Evolutionary conservation across 805 yeast genomes (phyloP), one percentile per base, ranked within the genome.

Genomic region (Zygotorulaspora sp.): DNA sequence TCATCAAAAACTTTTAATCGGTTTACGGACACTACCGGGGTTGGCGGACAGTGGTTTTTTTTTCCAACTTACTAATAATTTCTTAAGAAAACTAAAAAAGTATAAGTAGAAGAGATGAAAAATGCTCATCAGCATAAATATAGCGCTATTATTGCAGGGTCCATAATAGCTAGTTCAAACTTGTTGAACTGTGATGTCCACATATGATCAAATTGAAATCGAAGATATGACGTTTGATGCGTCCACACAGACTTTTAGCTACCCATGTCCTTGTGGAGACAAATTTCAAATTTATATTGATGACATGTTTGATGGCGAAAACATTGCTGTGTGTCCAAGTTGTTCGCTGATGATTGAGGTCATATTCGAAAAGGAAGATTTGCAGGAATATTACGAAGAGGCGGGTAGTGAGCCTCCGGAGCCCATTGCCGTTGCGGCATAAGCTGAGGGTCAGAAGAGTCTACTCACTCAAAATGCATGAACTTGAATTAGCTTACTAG

Each of bases 241-340:
- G 2, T 70, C 67, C n/a, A 77, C 83, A 10, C 88, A 83, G 60
- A 63, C 86, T 17, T 86, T 89, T 64, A 83, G 87, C 35, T 90
- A 89, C 54, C 98, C 98, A 3, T 92, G 98, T 69, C 98, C 98
- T 1, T 92, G 98, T 63, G 98, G 98, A 7, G 98, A 92, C 62
- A 72, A 79, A 55, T 92, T 92, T 63, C 95, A 90, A 56, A 84
- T 92, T 18, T 70, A 77, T 20, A 69, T 88, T 35, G 92, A 83
- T 51, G 98, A 92, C 57, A 69, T 92, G 61, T 68, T 71, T 44
- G 96, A 88, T 50, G 98, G 97, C 6, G 94, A 86, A 52, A 88
- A 87, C 44, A 78, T 87, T 20, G 98, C 98, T 0, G 94, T 90
- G 12, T 92, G 98, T 62, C 98, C 98, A 19, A 82, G 94, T 39